A percentile compares a stretch with the other conserved stretches of the same genome.
Evolutionary conservation across 2,329 filamentous ascomycete species (phyloP).

Genomic region (Pseudogymnoascus sp.): DNA sequence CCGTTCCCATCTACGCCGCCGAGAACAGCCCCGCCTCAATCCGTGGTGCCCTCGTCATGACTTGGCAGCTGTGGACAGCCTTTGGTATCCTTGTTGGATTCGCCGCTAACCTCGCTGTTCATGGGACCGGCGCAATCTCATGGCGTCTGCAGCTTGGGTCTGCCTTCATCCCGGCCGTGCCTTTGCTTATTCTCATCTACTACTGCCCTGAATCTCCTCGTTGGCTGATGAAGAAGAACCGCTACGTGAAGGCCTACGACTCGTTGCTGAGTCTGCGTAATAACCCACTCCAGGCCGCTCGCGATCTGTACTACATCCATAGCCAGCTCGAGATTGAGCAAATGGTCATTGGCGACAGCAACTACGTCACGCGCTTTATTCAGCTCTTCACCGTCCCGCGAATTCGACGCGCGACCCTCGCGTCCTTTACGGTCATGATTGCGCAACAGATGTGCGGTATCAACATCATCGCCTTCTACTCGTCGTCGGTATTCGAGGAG

Average conservation of each 20-base stretch:
- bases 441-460: constrained; percentile 23
- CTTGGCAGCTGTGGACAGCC: constrained; percentile 65
- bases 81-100: constrained; percentile 55
- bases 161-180: constrained; percentile 52
- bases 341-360: constrained; percentile 38
- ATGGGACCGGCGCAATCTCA: constrained; percentile 41
- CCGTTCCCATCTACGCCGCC: constrained; percentile 66
- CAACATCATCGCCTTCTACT: constrained; percentile 64
- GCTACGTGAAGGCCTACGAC: constrained; percentile 50
- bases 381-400: constrained; percentile 61
- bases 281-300: constrained; percentile 47
- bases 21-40: constrained; percentile 63
- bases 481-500: constrained; percentile 48
- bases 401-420: constrained; percentile 60
- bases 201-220: constrained; percentile 56
- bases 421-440: constrained; percentile 69
- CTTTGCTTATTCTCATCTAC: constrained; percentile 51
- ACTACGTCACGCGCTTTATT: constrained; percentile 51
- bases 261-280: constrained; percentile 45
- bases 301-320: constrained; percentile 56
- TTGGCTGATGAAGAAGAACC: constrained; percentile 58
- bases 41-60: constrained; percentile 71
- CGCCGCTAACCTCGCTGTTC: constrained; percentile 49
- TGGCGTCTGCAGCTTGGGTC: constrained; percentile 58
- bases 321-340: constrained; percentile 53